These are phyloP conservation scores for Fraxinus angustifolia DNA, from an alignment of 305 asterid genomes.

Conservation along the genomic window DNA sequence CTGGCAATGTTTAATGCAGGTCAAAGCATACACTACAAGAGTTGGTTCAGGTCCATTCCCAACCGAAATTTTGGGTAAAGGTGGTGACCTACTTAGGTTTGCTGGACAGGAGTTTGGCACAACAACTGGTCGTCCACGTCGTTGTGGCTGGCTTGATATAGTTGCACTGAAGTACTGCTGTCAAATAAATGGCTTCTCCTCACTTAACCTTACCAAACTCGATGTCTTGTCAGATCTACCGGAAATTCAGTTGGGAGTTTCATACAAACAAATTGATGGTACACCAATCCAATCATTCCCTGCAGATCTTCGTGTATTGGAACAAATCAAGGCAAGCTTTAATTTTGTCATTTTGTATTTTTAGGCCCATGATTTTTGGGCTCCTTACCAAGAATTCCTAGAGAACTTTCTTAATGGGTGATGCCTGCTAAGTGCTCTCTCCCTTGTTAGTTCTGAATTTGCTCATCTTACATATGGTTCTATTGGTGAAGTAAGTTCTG, in stretches of 20 bases:
- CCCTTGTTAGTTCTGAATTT: not conserved
- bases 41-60: constrained; percentile 99
- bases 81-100: constrained; percentile 74
- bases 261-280: constrained; percentile 58
- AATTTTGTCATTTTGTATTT: not conserved
- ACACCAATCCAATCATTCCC: constrained; percentile 72
- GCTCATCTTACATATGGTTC: not conserved
- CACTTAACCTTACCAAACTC: constrained; percentile 90
- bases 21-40: constrained; percentile 87
- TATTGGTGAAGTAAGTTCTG: not conserved
- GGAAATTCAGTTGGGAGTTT: constrained; percentile 73
- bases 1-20: constrained; percentile 46
- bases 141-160: constrained; percentile 98
- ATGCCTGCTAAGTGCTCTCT: not conserved
- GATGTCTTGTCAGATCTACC: constrained; percentile 81
- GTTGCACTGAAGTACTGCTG: constrained; percentile 84
- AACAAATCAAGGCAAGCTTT: constrained; percentile 62
- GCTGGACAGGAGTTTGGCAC: constrained; percentile 98
- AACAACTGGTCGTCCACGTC: constrained; percentile 96
- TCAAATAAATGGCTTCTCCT: constrained; percentile 86
- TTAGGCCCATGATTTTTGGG: not conserved
- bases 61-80: constrained; percentile 78
- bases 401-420: not conserved
- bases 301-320: constrained; percentile 63
- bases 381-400: not conserved